Evolutionary conservation across 495 filamentous ascomycete species (phyloP), one percentile per base, ranked within the genome.

Genomic region (Tuber melanosporum): DNA sequence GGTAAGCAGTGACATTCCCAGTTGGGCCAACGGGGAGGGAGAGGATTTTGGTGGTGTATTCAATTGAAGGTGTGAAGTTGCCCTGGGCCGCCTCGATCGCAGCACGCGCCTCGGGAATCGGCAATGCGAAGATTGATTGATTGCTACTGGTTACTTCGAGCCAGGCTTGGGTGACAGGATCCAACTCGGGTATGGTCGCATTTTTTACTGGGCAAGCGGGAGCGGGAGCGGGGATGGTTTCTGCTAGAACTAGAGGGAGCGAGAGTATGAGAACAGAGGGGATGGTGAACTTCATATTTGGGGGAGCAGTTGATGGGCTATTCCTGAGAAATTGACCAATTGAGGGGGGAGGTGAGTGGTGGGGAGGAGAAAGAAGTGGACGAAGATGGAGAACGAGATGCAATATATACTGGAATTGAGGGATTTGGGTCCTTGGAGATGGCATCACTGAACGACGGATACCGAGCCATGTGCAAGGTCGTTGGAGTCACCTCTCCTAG

Each of bases 91-190:
- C 39, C 39, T 41, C 39, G 39, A 84, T 71, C 72, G 71, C 57
- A 10, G 66, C 80, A 17, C 84, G 84, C 42, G 78, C 74, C 5
- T 70, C 70, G 15, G 62, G 17, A 52, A 83, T 70, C 3, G 74
- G 26, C 32, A 83, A 26, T 44, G 75, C 71, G 26, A 78, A 71
- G 26, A 84, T 70, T 17, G 77, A 75, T 3, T 74, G 70, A 14
- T 42, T 39, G 1, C 12, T 19, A 3, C 73, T 70, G 3, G 47
- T 39, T 8, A 74, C n/a, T 5, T 83, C 79, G n/a, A 77, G 49
- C 42, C 78, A 78, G 5, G 74, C 78, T 74, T 82, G 80, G 41
- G 78, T 82, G 57, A 45, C 15, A 10, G 82, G 82, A 42, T 84
- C 83, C 70, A 85, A 74, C 4, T 26, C 43, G 39, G 76, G 49